Percentiles rank a stretch among this genome's conserved stretches.
phyloP scores from a whole-genome alignment of 2,329 filamentous ascomycete species.

The Fusarium pseudograminearum region DNA sequence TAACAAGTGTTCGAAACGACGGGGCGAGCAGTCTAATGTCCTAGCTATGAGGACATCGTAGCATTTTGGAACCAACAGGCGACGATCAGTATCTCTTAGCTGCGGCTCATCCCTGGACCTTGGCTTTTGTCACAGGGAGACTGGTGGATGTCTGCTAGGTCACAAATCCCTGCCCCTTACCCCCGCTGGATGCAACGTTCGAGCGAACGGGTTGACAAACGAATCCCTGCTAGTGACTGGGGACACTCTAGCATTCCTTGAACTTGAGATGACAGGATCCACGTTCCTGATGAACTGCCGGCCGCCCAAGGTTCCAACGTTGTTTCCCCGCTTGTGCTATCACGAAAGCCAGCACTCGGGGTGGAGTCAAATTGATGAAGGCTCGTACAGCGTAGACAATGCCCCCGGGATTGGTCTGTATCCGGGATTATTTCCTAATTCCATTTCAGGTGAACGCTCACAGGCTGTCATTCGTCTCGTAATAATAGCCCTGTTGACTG shows the following conservation, averaged over 20 bases:
- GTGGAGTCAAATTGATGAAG: not conserved
- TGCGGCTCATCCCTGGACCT: not conserved
- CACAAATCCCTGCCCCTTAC: not conserved
- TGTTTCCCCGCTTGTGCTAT: not conserved
- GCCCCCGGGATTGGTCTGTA: not conserved
- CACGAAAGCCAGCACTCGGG: not conserved
- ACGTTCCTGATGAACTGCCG: constrained; percentile 14
- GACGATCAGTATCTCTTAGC: constrained; percentile 29
- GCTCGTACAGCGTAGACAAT: not conserved
- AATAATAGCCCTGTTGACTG: not conserved
- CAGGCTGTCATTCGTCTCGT: no score
- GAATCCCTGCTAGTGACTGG: constrained; percentile 2
- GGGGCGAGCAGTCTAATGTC: not conserved
- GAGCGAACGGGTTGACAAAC: constrained; percentile 13
- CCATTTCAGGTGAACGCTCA: no score
- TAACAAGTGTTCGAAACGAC: constrained; percentile 9
- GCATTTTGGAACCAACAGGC: not conserved
- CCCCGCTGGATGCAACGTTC: constrained; percentile 6
- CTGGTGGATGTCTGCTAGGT: not conserved
- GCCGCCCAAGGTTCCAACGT: not conserved
- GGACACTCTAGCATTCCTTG: not conserved
- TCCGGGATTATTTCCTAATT: not conserved
- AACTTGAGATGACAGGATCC: not conserved
- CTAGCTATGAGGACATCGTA: constrained; percentile 8
- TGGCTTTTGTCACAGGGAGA: not conserved